A percentile compares a stretch with the other conserved stretches of the same genome.
phyloP scores from a whole-genome alignment of 108 stramenopile species.

The Pseudonitzschia multiseries region DNA sequence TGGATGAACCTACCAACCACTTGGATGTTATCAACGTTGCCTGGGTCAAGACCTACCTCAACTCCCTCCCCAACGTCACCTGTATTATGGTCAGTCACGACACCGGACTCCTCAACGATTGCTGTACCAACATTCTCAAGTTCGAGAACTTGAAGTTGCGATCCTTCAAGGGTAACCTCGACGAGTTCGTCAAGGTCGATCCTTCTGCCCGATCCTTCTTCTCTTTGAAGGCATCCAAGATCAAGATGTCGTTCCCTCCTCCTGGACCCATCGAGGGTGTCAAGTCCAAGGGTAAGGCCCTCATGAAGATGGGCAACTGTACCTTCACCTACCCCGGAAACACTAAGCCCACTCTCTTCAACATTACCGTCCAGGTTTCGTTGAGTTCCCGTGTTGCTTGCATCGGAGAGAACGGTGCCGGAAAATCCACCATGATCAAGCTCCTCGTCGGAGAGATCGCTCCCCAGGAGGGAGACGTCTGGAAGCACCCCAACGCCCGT shows the following conservation, averaged over 20 bases:
- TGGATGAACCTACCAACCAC: constrained; percentile 99
- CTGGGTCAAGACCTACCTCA: constrained; percentile 99
- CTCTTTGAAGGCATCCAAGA: constrained; percentile 88
- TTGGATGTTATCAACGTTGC: constrained; percentile 99
- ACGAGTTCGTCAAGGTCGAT: constrained; percentile 96
- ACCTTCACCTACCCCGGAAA: constrained; percentile 98
- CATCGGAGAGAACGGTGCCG: constrained; percentile 99
- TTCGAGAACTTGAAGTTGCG: constrained; percentile 98
- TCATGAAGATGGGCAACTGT: constrained; percentile 98
- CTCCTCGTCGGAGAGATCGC: constrained; percentile 96
- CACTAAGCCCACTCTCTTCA: constrained; percentile 89
- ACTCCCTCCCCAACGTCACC: constrained; percentile 93
- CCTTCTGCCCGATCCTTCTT: constrained; percentile 97
- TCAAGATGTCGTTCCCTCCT: constrained; percentile 98
- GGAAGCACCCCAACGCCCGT: constrained; percentile 99
- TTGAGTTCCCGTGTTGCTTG: constrained; percentile 98
- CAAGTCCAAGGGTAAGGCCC: constrained; percentile 97
- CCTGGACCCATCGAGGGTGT: constrained; percentile 97
- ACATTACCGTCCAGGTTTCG: constrained; percentile 97
- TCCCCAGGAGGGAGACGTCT: constrained; percentile 93
- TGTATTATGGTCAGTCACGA: constrained; percentile 99
- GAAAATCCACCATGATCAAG: constrained; percentile 99
- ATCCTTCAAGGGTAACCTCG: constrained; percentile 97
- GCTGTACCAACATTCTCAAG: constrained; percentile 97
- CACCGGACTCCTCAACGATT: constrained; percentile 97